phyloP scores from a whole-genome alignment of 352 stramenopile genomes.

The Pythium insidiosum region DNA sequence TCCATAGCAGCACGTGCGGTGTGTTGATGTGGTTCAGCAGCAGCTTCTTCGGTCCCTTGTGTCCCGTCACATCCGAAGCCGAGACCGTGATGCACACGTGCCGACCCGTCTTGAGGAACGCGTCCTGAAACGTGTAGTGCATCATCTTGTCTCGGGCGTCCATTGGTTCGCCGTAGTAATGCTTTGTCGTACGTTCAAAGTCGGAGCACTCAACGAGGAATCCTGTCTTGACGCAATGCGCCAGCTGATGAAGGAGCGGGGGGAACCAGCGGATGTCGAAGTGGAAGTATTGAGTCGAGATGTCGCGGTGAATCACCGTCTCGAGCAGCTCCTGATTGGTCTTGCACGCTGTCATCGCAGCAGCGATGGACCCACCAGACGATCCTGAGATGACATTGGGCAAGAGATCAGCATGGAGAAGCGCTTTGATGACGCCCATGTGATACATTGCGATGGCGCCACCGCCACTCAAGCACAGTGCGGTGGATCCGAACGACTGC shows the following conservation, averaged over 20 bases:
- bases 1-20: conserved; percentile 88
- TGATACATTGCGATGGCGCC: conserved; percentile 94
- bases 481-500: conserved; percentile 85
- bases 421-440: conserved; percentile 85
- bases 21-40: conserved; percentile 92
- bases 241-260: conserved; percentile 73
- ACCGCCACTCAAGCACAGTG: conserved; percentile 88
- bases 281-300: conserved; percentile 45
- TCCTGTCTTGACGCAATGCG: conserved; percentile 82
- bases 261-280: conserved; percentile 73
- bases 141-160: conserved; percentile 31
- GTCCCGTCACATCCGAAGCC: conserved; percentile 83
- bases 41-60: conserved; percentile 71
- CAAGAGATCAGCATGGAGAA: conserved; percentile 81
- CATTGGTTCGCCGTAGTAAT: conserved; percentile 85
- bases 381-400: conserved; percentile 92
- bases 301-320: conserved; percentile 38
- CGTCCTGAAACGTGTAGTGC: conserved; percentile 91
- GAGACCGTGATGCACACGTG: conserved; percentile 94
- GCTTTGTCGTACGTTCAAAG: conserved; percentile 83
- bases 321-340: conserved; percentile 74
- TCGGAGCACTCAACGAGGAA: conserved; percentile 82
- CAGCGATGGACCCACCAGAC: conserved; percentile 87
- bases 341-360: conserved; percentile 80
- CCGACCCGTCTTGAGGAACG: conserved; percentile 87